Base-by-base conservation (phyloP, 257 asterid species). In the Gentiana dahurica region DNA sequence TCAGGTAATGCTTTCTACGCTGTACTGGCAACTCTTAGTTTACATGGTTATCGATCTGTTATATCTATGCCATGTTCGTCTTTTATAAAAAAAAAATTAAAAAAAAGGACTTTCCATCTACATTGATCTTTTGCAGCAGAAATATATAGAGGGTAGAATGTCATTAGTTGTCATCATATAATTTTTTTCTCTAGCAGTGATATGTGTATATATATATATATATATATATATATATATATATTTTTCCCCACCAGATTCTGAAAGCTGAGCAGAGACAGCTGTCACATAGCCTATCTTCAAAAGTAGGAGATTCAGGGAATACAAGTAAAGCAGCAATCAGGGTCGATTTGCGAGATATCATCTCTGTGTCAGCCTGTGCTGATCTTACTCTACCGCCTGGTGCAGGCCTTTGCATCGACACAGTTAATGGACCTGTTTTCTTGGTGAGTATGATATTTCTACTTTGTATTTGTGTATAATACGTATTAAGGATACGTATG, bases 371-470 rank as follows among this genome's bases (percentile, higher is more conserved):
- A 9, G 79, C 99, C 32, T 92, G 87, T 61, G 86, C 95, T 63
- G 99, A 92, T 81, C 93, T 92, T 47, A 92, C 97, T 4, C 79
- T 92, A 70, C 97, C 97, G 47, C 88, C 94, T 66, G 99, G 99
- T 54, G 95, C 99, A 36, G 95, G 97, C 72, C 86, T 92, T 53
- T 77, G 89, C 78, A 80, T 92, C 36, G 76, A 85, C 61, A 88
- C 97, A 12, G 64, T 80, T 66, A 75, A 64, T 5, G 99, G 97
- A 63, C 93, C 97, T 5, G 70, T 87, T 63, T 88, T 66, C 85
- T 62, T 92, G 94, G 99, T 92, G 68, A 48, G 60, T 24, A 24
- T 24, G 34, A 36, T 34, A 36, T 10, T 35, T 49, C 12, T 24
- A 8, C n/a, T 41, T 41, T 41, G 9, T 41, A 41, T 3, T 41